These are phyloP conservation scores for Volvox carteri DNA, from an alignment of 163 green algal genomes.

Conservation along the genomic window DNA sequence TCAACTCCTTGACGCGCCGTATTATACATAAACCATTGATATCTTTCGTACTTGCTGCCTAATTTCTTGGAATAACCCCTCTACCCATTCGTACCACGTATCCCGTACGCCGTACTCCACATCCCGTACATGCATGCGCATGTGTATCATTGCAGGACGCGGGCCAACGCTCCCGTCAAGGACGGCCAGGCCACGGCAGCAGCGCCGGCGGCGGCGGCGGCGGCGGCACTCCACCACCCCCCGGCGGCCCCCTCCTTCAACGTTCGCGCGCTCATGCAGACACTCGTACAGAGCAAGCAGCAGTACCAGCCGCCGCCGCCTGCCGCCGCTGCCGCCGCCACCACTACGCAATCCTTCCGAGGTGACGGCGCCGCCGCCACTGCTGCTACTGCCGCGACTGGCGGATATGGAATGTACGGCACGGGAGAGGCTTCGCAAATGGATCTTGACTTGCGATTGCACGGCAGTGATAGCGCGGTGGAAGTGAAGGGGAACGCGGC, in stretches of 20 bases:
- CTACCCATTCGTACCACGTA: no score
- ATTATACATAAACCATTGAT: no score
- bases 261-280: slow-evolving; percentile 25
- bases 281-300: slow-evolving; percentile 29
- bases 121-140: background rate
- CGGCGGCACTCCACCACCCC: background rate
- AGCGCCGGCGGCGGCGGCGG: background rate
- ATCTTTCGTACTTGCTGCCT: no score
- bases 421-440: background rate
- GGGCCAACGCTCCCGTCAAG: slow-evolving; percentile 27
- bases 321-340: background rate
- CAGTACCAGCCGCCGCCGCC: background rate
- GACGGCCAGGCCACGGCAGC: background rate
- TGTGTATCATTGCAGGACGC: slow-evolving; percentile 24
- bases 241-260: slow-evolving; percentile 31
- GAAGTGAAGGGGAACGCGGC: background rate
- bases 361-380: background rate
- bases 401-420: background rate
- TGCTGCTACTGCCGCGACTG: background rate
- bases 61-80: no score
- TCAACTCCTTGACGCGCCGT: no score
- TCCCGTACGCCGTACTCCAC: background rate
- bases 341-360: background rate
- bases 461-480: slow-evolving; percentile 11
- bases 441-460: background rate